phyloP scores from a whole-genome alignment of 2,329 filamentous ascomycete genomes.

The Endoconidiophora laricicola region DNA sequence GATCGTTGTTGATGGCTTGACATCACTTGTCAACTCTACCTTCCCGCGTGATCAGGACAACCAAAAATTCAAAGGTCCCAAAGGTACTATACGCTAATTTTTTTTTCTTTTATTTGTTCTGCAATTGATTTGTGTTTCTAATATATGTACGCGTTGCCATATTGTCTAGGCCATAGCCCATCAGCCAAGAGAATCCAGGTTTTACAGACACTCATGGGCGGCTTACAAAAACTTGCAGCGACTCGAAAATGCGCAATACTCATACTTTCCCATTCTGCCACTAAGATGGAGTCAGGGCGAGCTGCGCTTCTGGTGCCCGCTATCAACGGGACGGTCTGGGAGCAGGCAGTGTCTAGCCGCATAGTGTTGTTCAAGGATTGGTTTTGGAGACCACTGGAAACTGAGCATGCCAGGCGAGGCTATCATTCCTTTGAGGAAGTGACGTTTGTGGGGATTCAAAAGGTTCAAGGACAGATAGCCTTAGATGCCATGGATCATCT shows the following conservation, averaged over 20 bases:
- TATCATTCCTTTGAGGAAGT: conserved; percentile 7
- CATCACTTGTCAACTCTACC: conserved; percentile 57
- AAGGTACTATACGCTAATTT: conserved; percentile 19
- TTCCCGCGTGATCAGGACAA: conserved; percentile 45
- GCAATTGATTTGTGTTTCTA: background rate
- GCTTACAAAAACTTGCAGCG: conserved; percentile 59
- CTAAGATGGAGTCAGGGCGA: conserved; percentile 53
- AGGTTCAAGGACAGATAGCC: conserved; percentile 37
- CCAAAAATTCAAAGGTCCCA: conserved; percentile 23
- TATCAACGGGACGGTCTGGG: conserved; percentile 64
- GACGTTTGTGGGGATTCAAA: conserved; percentile 36
- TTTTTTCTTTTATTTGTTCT: too few species aligned
- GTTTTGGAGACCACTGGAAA: conserved; percentile 26
- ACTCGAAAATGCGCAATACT: conserved; percentile 57
- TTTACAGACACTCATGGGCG: conserved; percentile 47
- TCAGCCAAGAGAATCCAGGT: conserved; percentile 32
- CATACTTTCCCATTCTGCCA: conserved; percentile 63
- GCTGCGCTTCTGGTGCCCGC: conserved; percentile 58
- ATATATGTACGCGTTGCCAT: background rate
- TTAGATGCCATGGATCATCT: conserved; percentile 25
- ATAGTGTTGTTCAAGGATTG: conserved; percentile 69
- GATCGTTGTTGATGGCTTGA: conserved; percentile 63
- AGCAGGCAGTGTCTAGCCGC: conserved; percentile 55
- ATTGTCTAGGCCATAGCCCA: conserved; percentile 5
- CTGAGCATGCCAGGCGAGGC: background rate